Base-by-base conservation (phyloP, 352 stramenopile species). In the Lagenidium giganteum region DNA sequence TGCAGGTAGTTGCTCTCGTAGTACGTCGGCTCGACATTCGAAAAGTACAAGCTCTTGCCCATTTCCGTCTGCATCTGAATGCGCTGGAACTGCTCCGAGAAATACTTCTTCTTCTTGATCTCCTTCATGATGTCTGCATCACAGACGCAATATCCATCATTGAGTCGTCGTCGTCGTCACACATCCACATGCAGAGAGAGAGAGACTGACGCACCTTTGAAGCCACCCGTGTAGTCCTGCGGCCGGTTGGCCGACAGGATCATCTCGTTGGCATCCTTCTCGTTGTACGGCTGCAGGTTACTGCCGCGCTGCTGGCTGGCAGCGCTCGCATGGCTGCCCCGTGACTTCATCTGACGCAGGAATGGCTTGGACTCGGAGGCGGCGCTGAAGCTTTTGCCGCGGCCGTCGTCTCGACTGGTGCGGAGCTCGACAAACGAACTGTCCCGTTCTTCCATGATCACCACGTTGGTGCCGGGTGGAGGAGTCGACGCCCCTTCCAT, bases 61-160 rank as follows among this genome's bases (percentile, higher is more conserved):
- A 90, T 90, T 35, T 67, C 76, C 9, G 76, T 86, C 42, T 87
- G 78, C 50, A 80, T 58, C 58, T 90, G 78, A 47, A 90, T 83
- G 30, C 70, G 70, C 42, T 83, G 74, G 60, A 90, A 90, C 56
- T 90, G 78, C 37, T 76, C 40, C 36, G 71, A 83, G 56, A 82
- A 87, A 54, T 85, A 90, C 35, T 78, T 72, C 44, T 87, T 86
- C 41, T 70, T 73, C 40, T 79, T 79, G 47, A 87, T 87, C 38
- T 83, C 62, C 40, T 86, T 84, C 64, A 90, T 83, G 43, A 86
- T 90, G 36, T 82, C 70, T 80, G 40, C 16, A 43, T 12, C n/a
- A n/a, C n/a, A 14, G n/a, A 27, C 9, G 8, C 29, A 21, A 29
- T 17, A 28, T 17, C 37, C 33, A 32, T 34, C 3, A 21, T 44